These are phyloP conservation scores for Cladosporium sphaerospermum DNA, from an alignment of 2,329 filamentous ascomycete species.

Conservation along the genomic window DNA sequence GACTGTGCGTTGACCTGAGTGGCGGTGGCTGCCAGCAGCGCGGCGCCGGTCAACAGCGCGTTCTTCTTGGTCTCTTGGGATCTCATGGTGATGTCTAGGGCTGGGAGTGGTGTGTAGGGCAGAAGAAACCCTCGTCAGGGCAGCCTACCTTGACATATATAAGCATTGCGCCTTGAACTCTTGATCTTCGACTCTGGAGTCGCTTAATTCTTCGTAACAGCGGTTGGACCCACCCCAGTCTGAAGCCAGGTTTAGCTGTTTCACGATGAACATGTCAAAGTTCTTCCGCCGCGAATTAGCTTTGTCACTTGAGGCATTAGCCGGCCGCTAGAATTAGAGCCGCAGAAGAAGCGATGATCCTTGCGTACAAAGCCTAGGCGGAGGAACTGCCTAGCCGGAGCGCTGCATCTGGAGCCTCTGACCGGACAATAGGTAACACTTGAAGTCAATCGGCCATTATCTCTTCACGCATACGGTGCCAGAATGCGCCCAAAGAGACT, in stretches of 20 bases:
- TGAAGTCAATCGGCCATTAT: too few species aligned
- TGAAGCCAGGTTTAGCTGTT: neutral
- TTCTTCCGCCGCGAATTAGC: too few species aligned
- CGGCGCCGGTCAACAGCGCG: constrained; percentile 10
- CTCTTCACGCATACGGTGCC: too few species aligned
- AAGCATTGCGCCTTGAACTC: neutral
- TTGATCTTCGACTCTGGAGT: neutral
- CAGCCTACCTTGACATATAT: neutral
- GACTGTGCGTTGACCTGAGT: constrained; percentile 3
- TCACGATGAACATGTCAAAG: too few species aligned
- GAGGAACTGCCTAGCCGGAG: too few species aligned
- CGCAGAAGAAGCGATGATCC: too few species aligned
- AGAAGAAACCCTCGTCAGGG: constrained; percentile 6
- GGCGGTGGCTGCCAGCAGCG: constrained; percentile 10
- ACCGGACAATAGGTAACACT: too few species aligned
- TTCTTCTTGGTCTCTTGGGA: constrained; percentile 1
- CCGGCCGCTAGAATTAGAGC: too few species aligned
- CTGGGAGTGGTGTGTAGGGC: neutral
- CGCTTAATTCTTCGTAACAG: constrained; percentile 7
- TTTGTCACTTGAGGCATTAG: too few species aligned
- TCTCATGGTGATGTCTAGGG: constrained; percentile 6
- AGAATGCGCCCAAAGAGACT: too few species aligned
- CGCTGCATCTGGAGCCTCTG: too few species aligned
- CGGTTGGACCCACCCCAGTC: neutral
- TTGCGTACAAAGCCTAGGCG: too few species aligned